phyloP scores from a whole-genome alignment of 192 early-diverging fungal species.

The Gonapodya prolifera region DNA sequence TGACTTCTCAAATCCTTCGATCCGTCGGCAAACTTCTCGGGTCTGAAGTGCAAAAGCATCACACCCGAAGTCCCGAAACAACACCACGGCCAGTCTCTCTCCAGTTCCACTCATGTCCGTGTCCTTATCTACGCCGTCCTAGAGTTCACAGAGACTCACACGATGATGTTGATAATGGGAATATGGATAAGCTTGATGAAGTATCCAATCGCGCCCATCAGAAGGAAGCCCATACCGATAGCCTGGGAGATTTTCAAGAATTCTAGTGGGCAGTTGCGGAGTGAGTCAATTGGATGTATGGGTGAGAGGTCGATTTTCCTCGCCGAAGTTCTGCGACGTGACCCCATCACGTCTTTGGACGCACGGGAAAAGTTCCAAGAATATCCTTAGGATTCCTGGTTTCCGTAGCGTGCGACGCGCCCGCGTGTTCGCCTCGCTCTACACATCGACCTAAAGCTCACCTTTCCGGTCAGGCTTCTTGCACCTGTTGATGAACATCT shows the following conservation, averaged over 20 bases:
- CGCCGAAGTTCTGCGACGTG: neutral
- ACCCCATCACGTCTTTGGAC: neutral
- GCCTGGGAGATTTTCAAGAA: constrained; percentile 88
- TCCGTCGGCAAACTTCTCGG: too few species aligned
- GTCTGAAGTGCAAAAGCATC: too few species aligned
- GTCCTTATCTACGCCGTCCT: too few species aligned
- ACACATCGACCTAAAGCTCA: constrained; percentile 15
- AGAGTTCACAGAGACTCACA: too few species aligned
- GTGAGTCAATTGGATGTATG: neutral
- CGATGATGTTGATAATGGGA: constrained; percentile 99
- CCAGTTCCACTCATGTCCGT: too few species aligned
- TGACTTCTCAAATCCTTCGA: too few species aligned
- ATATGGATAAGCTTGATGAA: constrained; percentile 99
- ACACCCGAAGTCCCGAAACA: too few species aligned
- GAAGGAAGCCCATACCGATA: constrained; percentile 86
- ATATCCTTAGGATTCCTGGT: constrained; percentile 10
- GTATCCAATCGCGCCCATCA: constrained; percentile 95
- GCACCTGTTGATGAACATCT: constrained; percentile 87
- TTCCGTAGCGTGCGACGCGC: neutral
- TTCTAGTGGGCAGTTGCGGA: constrained; percentile 38
- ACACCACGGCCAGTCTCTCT: too few species aligned
- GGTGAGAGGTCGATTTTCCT: constrained; percentile 3
- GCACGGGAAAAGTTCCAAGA: neutral
- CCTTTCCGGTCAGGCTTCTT: constrained; percentile 92
- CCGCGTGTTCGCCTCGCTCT: neutral